Percentiles rank a stretch among this genome's conserved stretches.
Conservation (phyloP, 176 grass and related monocot species). For the Luzula sylvatica region DNA sequence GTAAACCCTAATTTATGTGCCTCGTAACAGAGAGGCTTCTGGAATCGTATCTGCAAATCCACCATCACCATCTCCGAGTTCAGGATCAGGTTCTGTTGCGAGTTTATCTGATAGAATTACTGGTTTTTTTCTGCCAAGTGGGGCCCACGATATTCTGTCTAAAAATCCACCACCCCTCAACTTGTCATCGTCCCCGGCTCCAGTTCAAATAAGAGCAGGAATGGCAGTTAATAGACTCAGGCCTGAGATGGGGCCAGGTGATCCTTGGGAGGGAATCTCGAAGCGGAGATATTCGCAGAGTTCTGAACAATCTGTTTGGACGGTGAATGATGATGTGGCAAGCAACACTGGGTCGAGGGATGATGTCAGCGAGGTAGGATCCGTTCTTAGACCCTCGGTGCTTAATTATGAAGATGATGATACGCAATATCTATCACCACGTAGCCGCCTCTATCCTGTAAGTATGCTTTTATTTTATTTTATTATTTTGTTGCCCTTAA, state of each 20-base stretch:
- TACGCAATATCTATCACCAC: neutral
- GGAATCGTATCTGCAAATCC: constrained; percentile 24
- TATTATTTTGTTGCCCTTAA: no score
- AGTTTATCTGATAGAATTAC: constrained; percentile 27
- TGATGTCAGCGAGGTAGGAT: neutral
- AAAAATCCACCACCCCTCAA: constrained; percentile 6
- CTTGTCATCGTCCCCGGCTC: neutral
- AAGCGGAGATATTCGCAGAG: neutral
- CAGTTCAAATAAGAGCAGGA: neutral
- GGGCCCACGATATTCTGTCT: constrained; percentile 20
- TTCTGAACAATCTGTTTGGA: neutral
- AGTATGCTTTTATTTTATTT: no score
- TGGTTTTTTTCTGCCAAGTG: constrained; percentile 16
- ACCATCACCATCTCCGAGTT: constrained; percentile 24
- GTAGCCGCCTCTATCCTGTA: constrained; percentile 6
- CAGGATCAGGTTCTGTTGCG: constrained; percentile 20
- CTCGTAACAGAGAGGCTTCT: constrained; percentile 43
- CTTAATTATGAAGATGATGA: neutral
- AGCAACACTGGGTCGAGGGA: neutral
- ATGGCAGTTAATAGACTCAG: neutral
- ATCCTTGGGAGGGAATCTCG: constrained; percentile 9
- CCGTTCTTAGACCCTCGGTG: neutral
- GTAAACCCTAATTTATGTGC: constrained; percentile 4
- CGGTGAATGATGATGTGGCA: neutral
- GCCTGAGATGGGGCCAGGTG: neutral